phyloP scores from a whole-genome alignment of 1,284 basidiomycete genomes.

The Marasmius sp. region DNA sequence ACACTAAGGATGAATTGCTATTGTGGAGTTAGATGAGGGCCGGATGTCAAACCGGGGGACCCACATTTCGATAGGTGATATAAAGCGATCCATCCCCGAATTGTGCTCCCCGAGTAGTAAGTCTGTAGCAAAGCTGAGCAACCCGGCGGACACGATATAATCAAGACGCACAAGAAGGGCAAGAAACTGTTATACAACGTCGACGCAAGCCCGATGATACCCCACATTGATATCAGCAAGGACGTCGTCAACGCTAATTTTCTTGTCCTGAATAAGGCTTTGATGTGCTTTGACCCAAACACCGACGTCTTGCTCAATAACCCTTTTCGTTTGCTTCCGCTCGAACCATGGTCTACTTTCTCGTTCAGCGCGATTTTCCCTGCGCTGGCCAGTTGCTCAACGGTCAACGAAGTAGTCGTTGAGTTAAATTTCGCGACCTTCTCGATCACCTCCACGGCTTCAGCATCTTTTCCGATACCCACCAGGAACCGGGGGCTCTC shows the following conservation, averaged over 20 bases:
- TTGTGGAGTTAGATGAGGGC: neutral
- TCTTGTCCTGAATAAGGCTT: constrained; percentile 58
- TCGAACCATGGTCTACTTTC: neutral
- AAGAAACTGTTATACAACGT: constrained; percentile 69
- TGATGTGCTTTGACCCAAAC: constrained; percentile 49
- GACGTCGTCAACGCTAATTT: constrained; percentile 62
- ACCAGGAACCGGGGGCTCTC: constrained; percentile 79
- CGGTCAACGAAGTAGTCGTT: constrained; percentile 40
- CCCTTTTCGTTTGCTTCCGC: constrained; percentile 27
- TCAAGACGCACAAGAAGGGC: constrained; percentile 51
- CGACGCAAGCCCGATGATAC: constrained; percentile 72
- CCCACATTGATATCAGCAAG: constrained; percentile 60
- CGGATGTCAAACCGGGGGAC: neutral
- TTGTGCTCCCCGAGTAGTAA: constrained; percentile 55
- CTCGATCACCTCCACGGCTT: constrained; percentile 71
- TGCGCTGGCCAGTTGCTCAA: constrained; percentile 43
- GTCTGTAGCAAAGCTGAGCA: constrained; percentile 30
- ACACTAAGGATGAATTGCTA: constrained; percentile 69
- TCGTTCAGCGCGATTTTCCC: constrained; percentile 24
- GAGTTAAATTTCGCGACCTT: constrained; percentile 72
- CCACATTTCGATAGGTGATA: constrained; percentile 64
- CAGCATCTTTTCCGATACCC: constrained; percentile 66
- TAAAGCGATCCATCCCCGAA: constrained; percentile 60
- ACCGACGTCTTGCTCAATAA: constrained; percentile 20
- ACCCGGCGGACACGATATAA: neutral